Evolutionary conservation across 2,329 filamentous ascomycete species (phyloP).

Genomic region (Aschersonia sp.): DNA sequence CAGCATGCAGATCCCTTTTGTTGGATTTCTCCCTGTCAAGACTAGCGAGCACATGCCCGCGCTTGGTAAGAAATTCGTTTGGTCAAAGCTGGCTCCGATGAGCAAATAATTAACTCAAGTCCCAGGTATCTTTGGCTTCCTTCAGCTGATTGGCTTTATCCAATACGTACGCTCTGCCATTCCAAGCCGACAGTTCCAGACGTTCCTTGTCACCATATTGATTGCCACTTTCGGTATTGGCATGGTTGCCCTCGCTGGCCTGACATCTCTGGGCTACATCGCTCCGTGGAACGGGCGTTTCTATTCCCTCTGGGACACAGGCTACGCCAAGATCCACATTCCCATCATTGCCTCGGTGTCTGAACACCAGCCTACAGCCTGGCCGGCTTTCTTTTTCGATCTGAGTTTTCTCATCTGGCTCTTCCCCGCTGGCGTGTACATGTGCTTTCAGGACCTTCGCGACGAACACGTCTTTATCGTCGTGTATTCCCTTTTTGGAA

Average conservation of each 20-base stretch:
- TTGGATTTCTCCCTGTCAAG: slow-evolving; percentile 89
- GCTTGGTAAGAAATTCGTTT: slow-evolving; percentile 46
- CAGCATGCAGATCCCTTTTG: slow-evolving; percentile 98
- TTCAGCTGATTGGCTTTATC: slow-evolving; percentile 85
- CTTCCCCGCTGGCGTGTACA: slow-evolving; percentile 94
- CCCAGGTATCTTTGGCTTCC: slow-evolving; percentile 79
- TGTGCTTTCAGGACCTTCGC: slow-evolving; percentile 86
- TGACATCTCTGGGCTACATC: slow-evolving; percentile 82
- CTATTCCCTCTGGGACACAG: slow-evolving; percentile 98
- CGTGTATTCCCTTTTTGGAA: slow-evolving; percentile 90
- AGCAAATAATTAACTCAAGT: slow-evolving; percentile 6
- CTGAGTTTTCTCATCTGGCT: slow-evolving; percentile 98
- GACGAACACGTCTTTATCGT: slow-evolving; percentile 98
- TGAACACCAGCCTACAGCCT: slow-evolving; percentile 96
- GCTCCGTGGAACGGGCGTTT: slow-evolving; percentile 97
- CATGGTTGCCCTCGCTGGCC: slow-evolving; percentile 61
- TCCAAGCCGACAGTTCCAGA: slow-evolving; percentile 87
- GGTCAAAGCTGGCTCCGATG: not conserved
- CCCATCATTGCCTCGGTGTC: slow-evolving; percentile 99
- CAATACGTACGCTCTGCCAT: slow-evolving; percentile 83
- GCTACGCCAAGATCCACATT: slow-evolving; percentile 98
- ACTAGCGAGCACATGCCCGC: slow-evolving; percentile 99
- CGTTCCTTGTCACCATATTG: slow-evolving; percentile 64
- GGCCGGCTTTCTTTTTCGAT: slow-evolving; percentile 99
- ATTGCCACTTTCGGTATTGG: slow-evolving; percentile 60